Evolutionary conservation across 805 yeast genomes (phyloP).

Genomic region (Wickerhamiella azymoides): DNA sequence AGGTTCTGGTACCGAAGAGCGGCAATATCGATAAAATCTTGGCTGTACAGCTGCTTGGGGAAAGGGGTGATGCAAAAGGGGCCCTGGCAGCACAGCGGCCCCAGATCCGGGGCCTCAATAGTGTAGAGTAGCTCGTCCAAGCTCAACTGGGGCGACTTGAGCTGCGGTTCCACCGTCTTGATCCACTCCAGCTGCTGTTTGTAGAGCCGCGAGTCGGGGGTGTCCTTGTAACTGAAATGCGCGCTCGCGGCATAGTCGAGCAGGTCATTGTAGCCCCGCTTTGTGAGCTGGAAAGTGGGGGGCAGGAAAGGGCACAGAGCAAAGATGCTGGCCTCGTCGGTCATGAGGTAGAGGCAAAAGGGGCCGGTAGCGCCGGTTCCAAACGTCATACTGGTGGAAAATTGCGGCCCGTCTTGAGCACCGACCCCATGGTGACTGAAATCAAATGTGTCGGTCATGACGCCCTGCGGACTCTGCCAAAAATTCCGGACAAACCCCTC

Average conservation of each 20-base stretch:
- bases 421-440: neutral
- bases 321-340: conserved; percentile 45
- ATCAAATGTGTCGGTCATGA: conserved; percentile 17
- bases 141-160: neutral
- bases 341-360: conserved; percentile 39
- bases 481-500: conserved; percentile 16
- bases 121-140: neutral
- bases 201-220: conserved; percentile 1
- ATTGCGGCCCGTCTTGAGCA: conserved; percentile 13
- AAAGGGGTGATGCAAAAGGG: conserved; percentile 42
- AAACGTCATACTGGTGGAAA: conserved; percentile 31
- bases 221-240: conserved; percentile 31
- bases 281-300: conserved; percentile 27
- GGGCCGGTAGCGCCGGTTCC: conserved; percentile 34
- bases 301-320: conserved; percentile 56
- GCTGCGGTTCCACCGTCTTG: neutral
- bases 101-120: conserved; percentile 6
- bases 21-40: conserved; percentile 28
- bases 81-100: conserved; percentile 29
- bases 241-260: conserved; percentile 41
- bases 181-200: conserved; percentile 10
- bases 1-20: conserved; percentile 4
- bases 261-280: conserved; percentile 36
- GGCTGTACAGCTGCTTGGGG: conserved; percentile 39
- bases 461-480: conserved; percentile 15